Evolutionary conservation across 2,329 filamentous ascomycete genomes (phyloP), one percentile per base, ranked within the genome.

Genomic region (Nemania sp.): DNA sequence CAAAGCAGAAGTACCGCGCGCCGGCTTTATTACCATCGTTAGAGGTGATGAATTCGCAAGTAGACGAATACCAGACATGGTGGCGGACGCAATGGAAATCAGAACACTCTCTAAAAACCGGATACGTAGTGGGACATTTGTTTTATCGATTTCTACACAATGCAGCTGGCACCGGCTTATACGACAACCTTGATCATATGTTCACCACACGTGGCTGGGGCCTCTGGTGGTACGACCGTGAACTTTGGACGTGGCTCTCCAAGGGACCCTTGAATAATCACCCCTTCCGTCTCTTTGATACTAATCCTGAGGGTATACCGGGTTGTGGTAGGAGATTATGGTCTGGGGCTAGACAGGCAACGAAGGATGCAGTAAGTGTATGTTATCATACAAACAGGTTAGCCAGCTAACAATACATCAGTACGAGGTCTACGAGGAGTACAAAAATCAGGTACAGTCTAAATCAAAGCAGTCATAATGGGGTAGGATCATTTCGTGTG

Each of bases 81-180:
- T 68, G 62, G 62, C 57, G 66, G 7, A 52, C 43, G 2, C 49
- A 62, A 22, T 64, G 61, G 64, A 26, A 51, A 26, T 52, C 46
- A 46, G 61, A 68, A 7, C 49, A 51, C 5, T 64, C 64, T 9
- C 50, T 63, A 20, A 53, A 54, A 3, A 49, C 49, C 3, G 66
- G 64, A 1, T 61, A 64, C 24, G 59, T 66, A 14, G 60, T 34
- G 7, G 53, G 41, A 1, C 52, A 67, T 45, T 28, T 52, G 3
- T 66, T 67, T 40, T 64, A 63, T 40, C 57, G 64, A 1, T 68
- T 64, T 17, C 51, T 68, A 19, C 65, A 68, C 51, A 55, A 53
- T 4, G 52, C 61, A 28, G 63, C 66, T 3, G 65, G 65, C 5
- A 68, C 66, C 1, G 64, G 60, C 11, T 44, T 66, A 17, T 66